A percentile compares a stretch with the other conserved stretches of the same genome.
Evolutionary conservation across 1,284 basidiomycete genomes (phyloP).

Genomic region (Rhodotorula sp.): DNA sequence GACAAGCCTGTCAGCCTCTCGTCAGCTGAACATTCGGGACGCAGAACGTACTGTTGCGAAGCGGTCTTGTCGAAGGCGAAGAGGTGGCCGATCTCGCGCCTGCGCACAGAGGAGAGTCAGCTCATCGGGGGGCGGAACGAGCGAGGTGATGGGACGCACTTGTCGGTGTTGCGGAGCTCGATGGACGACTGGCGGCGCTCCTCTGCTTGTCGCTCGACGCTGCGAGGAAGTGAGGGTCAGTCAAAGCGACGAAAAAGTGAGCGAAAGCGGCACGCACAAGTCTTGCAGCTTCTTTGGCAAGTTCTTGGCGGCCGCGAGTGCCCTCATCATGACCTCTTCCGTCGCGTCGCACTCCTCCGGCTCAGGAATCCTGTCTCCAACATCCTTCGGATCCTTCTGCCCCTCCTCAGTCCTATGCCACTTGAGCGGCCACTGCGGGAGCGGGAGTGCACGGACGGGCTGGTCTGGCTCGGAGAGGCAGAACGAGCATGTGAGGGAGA

Average conservation of each 20-base stretch:
- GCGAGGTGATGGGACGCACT: background rate
- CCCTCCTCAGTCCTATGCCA: slow-evolving; percentile 55
- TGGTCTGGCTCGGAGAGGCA: slow-evolving; percentile 74
- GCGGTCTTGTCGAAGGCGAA: slow-evolving; percentile 39
- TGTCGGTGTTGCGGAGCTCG: slow-evolving; percentile 41
- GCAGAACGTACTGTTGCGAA: slow-evolving; percentile 34
- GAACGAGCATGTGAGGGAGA: slow-evolving; percentile 82
- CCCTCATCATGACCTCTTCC: slow-evolving; percentile 38
- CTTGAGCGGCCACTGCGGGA: slow-evolving; percentile 29
- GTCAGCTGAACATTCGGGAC: too few species aligned
- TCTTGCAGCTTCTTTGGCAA: slow-evolving; percentile 39
- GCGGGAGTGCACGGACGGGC: slow-evolving; percentile 29
- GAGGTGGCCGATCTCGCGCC: slow-evolving; percentile 50
- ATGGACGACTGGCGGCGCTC: slow-evolving; percentile 41
- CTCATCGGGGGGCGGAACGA: too few species aligned
- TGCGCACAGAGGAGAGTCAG: slow-evolving; percentile 49
- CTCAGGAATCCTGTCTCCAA: slow-evolving; percentile 29
- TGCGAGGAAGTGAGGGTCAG: slow-evolving; percentile 1
- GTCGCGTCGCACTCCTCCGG: slow-evolving; percentile 41
- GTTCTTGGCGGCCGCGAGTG: slow-evolving; percentile 25
- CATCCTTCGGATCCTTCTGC: slow-evolving; percentile 3
- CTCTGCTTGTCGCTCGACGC: slow-evolving; percentile 32
- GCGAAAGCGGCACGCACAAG: slow-evolving; percentile 22
- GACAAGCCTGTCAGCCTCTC: background rate
- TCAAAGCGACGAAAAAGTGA: background rate